phyloP scores from a whole-genome alignment of 2,329 filamentous ascomycete genomes.

The Rasamsonia emersonii region DNA sequence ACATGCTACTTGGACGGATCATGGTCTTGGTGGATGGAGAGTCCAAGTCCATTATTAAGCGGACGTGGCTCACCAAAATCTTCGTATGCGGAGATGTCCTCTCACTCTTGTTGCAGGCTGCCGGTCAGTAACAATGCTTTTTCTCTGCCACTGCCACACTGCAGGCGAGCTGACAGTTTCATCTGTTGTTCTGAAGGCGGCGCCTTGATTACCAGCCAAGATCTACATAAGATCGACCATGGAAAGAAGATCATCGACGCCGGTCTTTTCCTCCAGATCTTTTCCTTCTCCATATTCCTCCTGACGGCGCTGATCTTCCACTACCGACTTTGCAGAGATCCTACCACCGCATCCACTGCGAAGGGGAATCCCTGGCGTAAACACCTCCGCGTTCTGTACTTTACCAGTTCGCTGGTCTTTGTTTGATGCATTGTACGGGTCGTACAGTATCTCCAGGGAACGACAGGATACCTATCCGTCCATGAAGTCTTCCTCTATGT shows the following conservation, averaged over 20 bases:
- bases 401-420: constrained; percentile 12
- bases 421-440: constrained; percentile 15
- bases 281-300: constrained; percentile 48
- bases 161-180: too few species aligned
- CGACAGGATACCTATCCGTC: constrained; percentile 12
- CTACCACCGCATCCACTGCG: constrained; percentile 15
- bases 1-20: constrained; percentile 39
- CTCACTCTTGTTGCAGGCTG: constrained; percentile 36
- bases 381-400: constrained; percentile 21
- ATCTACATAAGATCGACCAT: background rate
- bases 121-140: constrained; percentile 2
- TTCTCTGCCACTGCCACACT: too few species aligned
- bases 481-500: constrained; percentile 17
- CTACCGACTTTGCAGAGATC: constrained; percentile 23
- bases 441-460: constrained; percentile 15
- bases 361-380: constrained; percentile 18
- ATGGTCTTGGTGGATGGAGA: constrained; percentile 33
- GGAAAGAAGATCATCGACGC: constrained; percentile 38
- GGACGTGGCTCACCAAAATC: constrained; percentile 37
- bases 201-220: background rate
- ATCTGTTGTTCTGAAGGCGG: too few species aligned
- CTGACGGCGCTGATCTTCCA: constrained; percentile 42
- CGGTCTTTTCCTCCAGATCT: constrained; percentile 48
- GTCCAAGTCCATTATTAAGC: constrained; percentile 31
- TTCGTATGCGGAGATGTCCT: constrained; percentile 41